phyloP scores from a whole-genome alignment of 495 filamentous ascomycete species.

The Podospora bellae-mahoneyi region DNA sequence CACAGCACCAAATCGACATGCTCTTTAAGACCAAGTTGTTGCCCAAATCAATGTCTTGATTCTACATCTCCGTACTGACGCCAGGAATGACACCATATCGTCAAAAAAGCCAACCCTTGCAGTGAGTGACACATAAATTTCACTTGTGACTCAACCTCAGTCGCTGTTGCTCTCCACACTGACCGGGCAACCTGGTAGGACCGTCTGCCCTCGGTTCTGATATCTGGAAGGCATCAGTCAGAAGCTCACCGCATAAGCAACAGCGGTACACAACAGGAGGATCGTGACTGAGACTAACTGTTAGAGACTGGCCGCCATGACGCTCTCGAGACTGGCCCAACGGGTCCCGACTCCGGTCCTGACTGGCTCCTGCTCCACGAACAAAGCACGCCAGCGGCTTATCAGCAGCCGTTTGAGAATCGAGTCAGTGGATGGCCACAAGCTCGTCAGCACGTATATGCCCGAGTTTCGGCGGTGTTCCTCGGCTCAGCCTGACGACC shows the following conservation, averaged over 20 bases:
- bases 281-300: not conserved
- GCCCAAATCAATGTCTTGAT: not conserved
- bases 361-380: not conserved
- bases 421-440: slow-evolving; percentile 13
- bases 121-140: not conserved
- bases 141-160: not conserved
- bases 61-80: not conserved
- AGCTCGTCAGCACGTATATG: not conserved
- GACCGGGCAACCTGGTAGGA: not conserved
- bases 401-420: slow-evolving; percentile 1
- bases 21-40: not conserved
- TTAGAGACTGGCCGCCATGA: slow-evolving; percentile 10
- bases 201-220: not conserved
- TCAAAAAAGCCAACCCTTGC: not conserved
- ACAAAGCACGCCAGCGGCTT: slow-evolving; percentile 7
- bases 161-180: not conserved
- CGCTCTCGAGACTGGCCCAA: slow-evolving; percentile 15
- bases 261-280: not conserved
- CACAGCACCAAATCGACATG: not conserved
- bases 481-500: slow-evolving; percentile 19
- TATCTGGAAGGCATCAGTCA: not conserved
- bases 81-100: not conserved
- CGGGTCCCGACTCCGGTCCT: slow-evolving; percentile 5
- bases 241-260: not conserved
- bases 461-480: slow-evolving; percentile 19